Percentiles rank a stretch among this genome's conserved stretches.
Conservation (phyloP, 1,139 yeast species). For the Debaryomyces coudertii region DNA sequence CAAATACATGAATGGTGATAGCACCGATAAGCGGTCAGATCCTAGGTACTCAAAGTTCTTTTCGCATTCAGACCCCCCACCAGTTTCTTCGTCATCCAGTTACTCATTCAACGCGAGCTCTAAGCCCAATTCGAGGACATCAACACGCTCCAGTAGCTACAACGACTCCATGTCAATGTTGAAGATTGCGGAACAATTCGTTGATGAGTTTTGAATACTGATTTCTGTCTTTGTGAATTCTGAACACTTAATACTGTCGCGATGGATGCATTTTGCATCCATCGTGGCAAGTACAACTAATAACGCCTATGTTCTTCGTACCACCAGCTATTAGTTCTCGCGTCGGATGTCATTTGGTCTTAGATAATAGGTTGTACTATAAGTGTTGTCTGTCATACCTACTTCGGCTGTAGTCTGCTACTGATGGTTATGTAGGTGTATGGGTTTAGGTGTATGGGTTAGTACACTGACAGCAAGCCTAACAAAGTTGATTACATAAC, state of each 20-base stretch:
- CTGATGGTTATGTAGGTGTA: background rate
- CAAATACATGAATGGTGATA: constrained; percentile 5
- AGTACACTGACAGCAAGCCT: background rate
- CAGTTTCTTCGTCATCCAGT: background rate
- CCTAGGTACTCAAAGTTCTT: constrained; percentile 10
- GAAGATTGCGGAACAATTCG: constrained; percentile 28
- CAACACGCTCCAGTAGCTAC: background rate
- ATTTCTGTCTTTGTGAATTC: constrained; percentile 17
- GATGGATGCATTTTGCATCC: background rate
- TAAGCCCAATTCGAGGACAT: background rate
- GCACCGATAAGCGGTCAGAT: constrained; percentile 5
- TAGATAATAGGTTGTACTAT: no score
- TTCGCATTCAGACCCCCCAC: constrained; percentile 14
- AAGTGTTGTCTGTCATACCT: no score
- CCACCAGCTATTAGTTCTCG: no score
- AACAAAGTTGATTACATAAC: background rate
- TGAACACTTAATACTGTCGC: background rate
- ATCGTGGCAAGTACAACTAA: no score
- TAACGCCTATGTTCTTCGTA: no score
- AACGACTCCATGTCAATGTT: constrained; percentile 2
- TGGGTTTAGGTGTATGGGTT: background rate
- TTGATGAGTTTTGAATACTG: constrained; percentile 19
- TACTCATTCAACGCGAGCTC: background rate
- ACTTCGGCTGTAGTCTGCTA: no score
- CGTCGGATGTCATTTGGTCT: no score